phyloP scores from a whole-genome alignment of 345 rosid species.

The Lepidium sativum region DNA sequence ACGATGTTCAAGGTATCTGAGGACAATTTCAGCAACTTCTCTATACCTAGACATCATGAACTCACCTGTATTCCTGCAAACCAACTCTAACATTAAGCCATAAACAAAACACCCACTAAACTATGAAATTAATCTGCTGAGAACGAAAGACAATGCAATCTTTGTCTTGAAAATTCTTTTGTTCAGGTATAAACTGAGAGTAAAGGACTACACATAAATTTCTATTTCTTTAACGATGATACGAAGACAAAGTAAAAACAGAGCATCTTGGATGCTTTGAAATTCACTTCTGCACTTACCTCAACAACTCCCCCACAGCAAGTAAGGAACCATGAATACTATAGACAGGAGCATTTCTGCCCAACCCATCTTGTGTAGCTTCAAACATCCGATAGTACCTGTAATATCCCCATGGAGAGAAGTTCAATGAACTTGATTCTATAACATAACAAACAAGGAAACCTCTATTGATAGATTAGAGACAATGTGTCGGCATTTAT shows the following conservation, averaged over 20 bases:
- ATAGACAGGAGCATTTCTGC: conserved; percentile 85
- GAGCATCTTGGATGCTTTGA: conserved; percentile 7
- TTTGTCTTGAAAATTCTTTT: conserved; percentile 1
- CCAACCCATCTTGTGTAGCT: conserved; percentile 98
- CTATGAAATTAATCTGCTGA: conserved; percentile 3
- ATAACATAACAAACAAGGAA: conserved; percentile 8
- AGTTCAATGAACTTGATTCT: background rate
- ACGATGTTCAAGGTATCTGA: conserved; percentile 82
- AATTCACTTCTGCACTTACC: conserved; percentile 37
- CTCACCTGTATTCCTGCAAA: conserved; percentile 95
- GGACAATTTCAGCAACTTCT: conserved; percentile 98
- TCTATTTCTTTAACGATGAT: background rate
- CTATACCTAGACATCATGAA: conserved; percentile 99
- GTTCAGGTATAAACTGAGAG: conserved; percentile 5
- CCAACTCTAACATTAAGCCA: conserved; percentile 14
- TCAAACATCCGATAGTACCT: conserved; percentile 99
- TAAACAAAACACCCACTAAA: background rate
- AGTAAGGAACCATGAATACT: conserved; percentile 99
- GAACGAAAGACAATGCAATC: background rate
- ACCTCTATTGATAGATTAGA: background rate
- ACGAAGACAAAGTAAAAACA: background rate
- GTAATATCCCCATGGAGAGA: conserved; percentile 21
- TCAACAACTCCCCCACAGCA: conserved; percentile 96
- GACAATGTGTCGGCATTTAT: background rate
- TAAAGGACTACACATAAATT: background rate